phyloP scores from a whole-genome alignment of 1,284 basidiomycete genomes.

The Ceratobasidium sp. region DNA sequence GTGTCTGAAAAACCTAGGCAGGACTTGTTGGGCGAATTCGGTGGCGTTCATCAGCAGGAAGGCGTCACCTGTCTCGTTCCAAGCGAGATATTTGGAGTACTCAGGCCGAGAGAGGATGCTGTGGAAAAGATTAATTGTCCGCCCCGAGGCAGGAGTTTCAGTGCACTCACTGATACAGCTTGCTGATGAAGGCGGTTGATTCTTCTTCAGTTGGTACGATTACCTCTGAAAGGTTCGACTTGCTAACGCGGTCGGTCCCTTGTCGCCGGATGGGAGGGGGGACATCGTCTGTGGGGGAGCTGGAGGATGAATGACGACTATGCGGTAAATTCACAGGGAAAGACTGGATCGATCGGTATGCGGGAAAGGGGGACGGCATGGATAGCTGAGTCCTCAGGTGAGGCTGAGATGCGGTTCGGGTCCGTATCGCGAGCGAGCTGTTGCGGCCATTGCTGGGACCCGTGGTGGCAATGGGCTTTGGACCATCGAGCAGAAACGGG shows the following conservation, averaged over 20 bases:
- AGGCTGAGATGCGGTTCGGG: conserved; percentile 26
- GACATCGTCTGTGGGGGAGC: conserved; percentile 36
- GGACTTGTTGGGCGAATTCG: conserved; percentile 41
- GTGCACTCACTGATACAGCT: conserved; percentile 39
- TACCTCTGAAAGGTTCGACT: conserved; percentile 29
- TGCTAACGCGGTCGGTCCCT: conserved; percentile 22
- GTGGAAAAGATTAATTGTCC: conserved; percentile 14
- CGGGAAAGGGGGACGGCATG: conserved; percentile 37
- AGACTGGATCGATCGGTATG: conserved; percentile 36
- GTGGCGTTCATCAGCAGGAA: conserved; percentile 44
- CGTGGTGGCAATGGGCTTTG: background rate
- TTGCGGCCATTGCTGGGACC: background rate
- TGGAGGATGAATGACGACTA: conserved; percentile 31
- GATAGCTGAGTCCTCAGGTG: conserved; percentile 28
- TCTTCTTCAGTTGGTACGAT: conserved; percentile 37
- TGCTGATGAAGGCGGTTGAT: conserved; percentile 41
- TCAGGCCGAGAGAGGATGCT: conserved; percentile 40
- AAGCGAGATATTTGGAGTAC: conserved; percentile 41
- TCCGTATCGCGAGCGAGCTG: conserved; percentile 25
- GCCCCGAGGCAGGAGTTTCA: conserved; percentile 1
- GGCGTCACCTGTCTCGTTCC: conserved; percentile 42
- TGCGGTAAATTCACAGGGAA: conserved; percentile 35
- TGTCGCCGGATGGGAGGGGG: conserved; percentile 30
- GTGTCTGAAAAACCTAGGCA: conserved; percentile 45
- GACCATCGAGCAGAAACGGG: conserved; percentile 20